These are phyloP conservation scores for Citrus mangshanensis DNA, from an alignment of 345 rosid genomes.

Conservation along the genomic window DNA sequence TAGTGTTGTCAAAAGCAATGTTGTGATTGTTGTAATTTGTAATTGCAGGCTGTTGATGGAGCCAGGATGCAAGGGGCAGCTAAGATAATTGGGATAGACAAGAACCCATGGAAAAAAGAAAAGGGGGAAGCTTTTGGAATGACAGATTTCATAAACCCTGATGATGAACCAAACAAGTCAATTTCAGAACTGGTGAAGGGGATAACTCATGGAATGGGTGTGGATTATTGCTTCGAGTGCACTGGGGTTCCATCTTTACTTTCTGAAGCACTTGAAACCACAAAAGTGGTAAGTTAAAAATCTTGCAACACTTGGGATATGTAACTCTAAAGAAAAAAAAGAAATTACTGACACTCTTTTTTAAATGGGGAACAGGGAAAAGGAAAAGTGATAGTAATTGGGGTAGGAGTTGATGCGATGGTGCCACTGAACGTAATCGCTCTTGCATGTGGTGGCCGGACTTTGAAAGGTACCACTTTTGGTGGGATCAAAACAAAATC, in stretches of 20 bases:
- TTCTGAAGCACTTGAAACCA: conserved; percentile 47
- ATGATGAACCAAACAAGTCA: conserved; percentile 29
- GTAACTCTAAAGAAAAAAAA: no score
- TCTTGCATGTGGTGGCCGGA: conserved; percentile 38
- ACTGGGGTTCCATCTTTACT: conserved; percentile 37
- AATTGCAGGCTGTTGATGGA: conserved; percentile 49
- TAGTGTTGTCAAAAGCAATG: background rate
- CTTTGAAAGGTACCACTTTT: conserved; percentile 48
- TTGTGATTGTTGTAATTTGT: background rate
- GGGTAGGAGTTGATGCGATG: conserved; percentile 21
- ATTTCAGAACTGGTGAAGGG: conserved; percentile 41
- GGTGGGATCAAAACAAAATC: conserved; percentile 61
- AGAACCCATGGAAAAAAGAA: conserved; percentile 33
- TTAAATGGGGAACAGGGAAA: conserved; percentile 22
- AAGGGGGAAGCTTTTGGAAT: conserved; percentile 48
- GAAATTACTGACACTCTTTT: background rate
- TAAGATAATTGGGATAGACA: conserved; percentile 60
- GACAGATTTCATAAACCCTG: conserved; percentile 60
- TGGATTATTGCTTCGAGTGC: conserved; percentile 67
- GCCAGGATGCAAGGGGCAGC: conserved; percentile 55
- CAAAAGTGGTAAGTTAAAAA: conserved; percentile 30
- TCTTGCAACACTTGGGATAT: no score
- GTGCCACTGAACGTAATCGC: conserved; percentile 21
- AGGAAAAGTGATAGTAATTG: conserved; percentile 45
- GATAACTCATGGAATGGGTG: conserved; percentile 50